A percentile compares a stretch with the other conserved stretches of the same genome.
Conservation (phyloP, 352 stramenopile genomes). For the Pilasporangium apinafurcum region DNA sequence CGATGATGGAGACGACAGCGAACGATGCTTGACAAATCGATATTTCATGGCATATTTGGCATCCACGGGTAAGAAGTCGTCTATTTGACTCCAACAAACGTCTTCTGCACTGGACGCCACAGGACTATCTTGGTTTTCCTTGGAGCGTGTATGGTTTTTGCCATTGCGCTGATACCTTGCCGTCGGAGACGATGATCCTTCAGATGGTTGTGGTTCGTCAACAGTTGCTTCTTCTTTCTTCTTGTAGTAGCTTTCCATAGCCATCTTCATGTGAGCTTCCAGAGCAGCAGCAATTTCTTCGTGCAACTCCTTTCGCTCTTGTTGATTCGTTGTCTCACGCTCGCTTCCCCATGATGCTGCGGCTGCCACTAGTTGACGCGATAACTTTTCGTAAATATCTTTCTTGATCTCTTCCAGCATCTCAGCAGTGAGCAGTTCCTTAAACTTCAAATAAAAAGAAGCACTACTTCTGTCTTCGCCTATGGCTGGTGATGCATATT, state of each 20-base stretch:
- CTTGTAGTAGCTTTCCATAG: conserved; percentile 15
- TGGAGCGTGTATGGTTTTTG: background rate
- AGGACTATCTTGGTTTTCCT: background rate
- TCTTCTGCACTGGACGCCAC: conserved; percentile 11
- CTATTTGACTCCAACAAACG: conserved; percentile 32
- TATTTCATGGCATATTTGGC: conserved; percentile 40
- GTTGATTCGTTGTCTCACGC: conserved; percentile 2
- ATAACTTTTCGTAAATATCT: conserved; percentile 52
- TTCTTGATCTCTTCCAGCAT: conserved; percentile 57
- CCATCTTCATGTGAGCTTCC: conserved; percentile 40
- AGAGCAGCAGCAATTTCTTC: conserved; percentile 40
- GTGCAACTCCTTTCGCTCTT: conserved; percentile 27
- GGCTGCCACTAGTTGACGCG: conserved; percentile 20
- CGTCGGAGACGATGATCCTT: background rate
- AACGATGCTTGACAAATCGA: conserved; percentile 23
- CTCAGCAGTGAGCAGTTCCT: conserved; percentile 38
- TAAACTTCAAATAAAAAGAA: conserved; percentile 44
- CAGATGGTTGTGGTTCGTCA: background rate
- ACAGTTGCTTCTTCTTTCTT: conserved; percentile 7
- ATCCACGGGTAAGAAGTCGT: conserved; percentile 40
- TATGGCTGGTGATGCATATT: conserved; percentile 1
- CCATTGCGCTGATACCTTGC: conserved; percentile 3
- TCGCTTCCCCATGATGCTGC: background rate
- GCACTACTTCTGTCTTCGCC: too few species aligned
- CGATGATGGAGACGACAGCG: conserved; percentile 6